phyloP scores from a whole-genome alignment of 208 protist species.

The Wallacemonas sp. region DNA sequence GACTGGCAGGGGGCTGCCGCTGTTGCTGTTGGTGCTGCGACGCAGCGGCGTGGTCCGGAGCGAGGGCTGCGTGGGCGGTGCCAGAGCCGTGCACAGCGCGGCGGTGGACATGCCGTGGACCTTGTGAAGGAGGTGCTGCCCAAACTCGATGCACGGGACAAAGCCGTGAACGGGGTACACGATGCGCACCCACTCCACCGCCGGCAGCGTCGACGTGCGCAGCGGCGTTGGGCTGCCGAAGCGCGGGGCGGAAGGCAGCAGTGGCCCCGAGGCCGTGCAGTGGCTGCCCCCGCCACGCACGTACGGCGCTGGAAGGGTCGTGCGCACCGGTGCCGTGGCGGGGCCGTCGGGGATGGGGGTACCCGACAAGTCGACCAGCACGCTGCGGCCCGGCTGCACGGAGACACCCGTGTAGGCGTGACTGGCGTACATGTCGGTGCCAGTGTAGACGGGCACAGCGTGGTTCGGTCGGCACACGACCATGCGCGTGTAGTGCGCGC shows the following conservation, averaged over 20 bases:
- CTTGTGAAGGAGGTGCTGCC: conserved; percentile 14
- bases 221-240: conserved; percentile 1
- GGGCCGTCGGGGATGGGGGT: neutral
- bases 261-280: neutral
- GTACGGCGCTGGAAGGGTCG: neutral
- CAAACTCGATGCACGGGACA: neutral
- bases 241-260: neutral
- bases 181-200: conserved; percentile 13
- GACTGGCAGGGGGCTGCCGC: neutral
- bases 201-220: neutral
- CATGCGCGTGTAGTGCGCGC: conserved; percentile 12
- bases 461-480: conserved; percentile 10
- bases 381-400: conserved; percentile 11
- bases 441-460: conserved; percentile 7
- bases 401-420: conserved; percentile 2
- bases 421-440: neutral
- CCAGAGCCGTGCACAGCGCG: neutral
- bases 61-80: neutral
- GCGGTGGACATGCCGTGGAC: conserved; percentile 3
- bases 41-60: neutral
- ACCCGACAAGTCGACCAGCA: neutral
- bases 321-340: neutral
- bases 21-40: neutral
- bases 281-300: neutral
- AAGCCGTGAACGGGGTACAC: conserved; percentile 12